A percentile compares a stretch with the other conserved stretches of the same genome.
Evolutionary conservation across 345 rosid species (phyloP).

Genomic region (Rhodamnia rubescens): DNA sequence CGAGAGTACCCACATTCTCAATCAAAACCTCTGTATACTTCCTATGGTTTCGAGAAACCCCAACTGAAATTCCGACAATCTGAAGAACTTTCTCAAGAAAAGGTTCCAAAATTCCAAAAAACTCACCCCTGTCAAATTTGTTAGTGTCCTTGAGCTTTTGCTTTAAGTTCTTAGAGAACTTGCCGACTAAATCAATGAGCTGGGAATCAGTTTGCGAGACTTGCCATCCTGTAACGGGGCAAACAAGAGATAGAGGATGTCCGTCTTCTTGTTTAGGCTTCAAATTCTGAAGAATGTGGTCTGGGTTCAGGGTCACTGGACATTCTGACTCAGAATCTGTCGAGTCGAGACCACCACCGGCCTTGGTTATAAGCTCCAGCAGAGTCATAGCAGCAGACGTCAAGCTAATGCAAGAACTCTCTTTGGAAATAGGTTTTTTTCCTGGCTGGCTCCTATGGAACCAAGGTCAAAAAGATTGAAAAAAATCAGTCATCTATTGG

Average conservation of each 20-base stretch:
- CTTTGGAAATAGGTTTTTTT: too few species aligned
- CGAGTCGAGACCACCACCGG: slow-evolving; percentile 21
- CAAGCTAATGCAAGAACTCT: neutral
- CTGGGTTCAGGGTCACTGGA: slow-evolving; percentile 50
- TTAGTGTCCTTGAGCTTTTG: slow-evolving; percentile 48
- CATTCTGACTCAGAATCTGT: slow-evolving; percentile 24
- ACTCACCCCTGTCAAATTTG: slow-evolving; percentile 31
- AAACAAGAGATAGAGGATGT: slow-evolving; percentile 34
- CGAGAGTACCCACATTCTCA: slow-evolving; percentile 33
- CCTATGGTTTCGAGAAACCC: slow-evolving; percentile 10
- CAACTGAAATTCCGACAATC: slow-evolving; percentile 18
- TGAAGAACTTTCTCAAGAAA: slow-evolving; percentile 46
- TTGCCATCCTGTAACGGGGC: slow-evolving; percentile 48
- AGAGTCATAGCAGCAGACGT: slow-evolving; percentile 2
- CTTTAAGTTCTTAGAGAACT: slow-evolving; percentile 40
- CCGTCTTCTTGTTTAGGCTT: slow-evolving; percentile 46
- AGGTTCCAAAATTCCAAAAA: slow-evolving; percentile 28
- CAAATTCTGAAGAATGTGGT: slow-evolving; percentile 34
- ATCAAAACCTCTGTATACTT: slow-evolving; percentile 21
- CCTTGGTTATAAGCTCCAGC: slow-evolving; percentile 17
- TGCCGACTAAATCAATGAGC: slow-evolving; percentile 31
- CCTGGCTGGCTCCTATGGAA: too few species aligned
- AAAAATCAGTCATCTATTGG: too few species aligned
- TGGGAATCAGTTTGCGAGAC: slow-evolving; percentile 38
- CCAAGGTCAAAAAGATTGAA: too few species aligned